Base-by-base conservation (phyloP, 805 yeast genomes). In the Starmerella tilneyi region DNA sequence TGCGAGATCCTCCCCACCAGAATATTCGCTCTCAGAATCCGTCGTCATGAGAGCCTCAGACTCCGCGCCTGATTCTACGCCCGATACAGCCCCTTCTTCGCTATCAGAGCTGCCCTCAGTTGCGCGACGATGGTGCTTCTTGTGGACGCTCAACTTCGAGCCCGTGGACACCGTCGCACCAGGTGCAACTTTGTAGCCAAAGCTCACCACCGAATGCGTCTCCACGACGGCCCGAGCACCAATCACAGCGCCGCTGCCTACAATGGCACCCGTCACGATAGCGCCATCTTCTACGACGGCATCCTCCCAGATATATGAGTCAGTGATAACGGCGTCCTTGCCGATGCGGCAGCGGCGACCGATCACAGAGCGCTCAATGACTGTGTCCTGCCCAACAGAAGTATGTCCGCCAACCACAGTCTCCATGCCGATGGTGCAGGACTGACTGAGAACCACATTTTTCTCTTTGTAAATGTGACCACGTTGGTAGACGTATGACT, bases 261-360 rank as follows among this genome's bases (percentile, higher is more conserved):
- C 70, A 26, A 89, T 78, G 1, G 92, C 70, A 54, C 77, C 75
- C 39, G 69, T 68, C 12, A 89, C 63, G 1, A 59, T 63, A 20
- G 75, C 69, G 40, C 76, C 71, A 59, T 85, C 89, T 44, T 74
- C 84, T 50, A 92, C 77, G 2, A 67, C 64, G 0, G 84, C 79
- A 51, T 83, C 75, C 56, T 85, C 94, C 94, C 96, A 89, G 37
- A 92, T 74, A 59, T 83, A 88, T 16, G 94, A 78, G 57, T 84
- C 79, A 38, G 67, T 72, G 37, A 92, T 76, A 2, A 53, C 62
- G 20, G 81, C 92, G 55, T 83, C 79, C 42, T 76, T 72, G 24
- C 96, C 97, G 55, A 92, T 84, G 45, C 67, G 73, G 64, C 96
- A 88, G 50, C 81, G 73, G 53, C 89, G 76, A 6, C 98, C 98